Conservation (phyloP, 2,329 filamentous ascomycete species). For the Taxawa tesnikishii region DNA sequence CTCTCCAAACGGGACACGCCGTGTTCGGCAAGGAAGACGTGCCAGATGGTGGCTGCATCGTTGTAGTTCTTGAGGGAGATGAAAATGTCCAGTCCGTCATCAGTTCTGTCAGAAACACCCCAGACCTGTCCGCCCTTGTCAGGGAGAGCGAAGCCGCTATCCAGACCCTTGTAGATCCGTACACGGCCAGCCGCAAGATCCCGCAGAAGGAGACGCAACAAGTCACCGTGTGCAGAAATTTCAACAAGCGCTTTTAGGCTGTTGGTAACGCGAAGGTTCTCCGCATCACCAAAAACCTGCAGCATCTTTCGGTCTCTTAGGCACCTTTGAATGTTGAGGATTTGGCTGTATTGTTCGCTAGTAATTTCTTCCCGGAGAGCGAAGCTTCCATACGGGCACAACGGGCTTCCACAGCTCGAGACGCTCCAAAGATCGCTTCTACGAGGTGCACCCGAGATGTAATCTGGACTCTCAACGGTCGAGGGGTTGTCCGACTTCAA, state of each 20-base stretch:
- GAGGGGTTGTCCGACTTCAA: conserved; percentile 1
- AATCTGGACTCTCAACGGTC: conserved; percentile 3
- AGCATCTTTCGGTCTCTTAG: conserved; percentile 8
- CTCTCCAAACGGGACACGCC: conserved; percentile 6
- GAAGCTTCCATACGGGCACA: conserved; percentile 7
- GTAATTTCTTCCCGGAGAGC: conserved; percentile 7
- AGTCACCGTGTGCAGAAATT: conserved; percentile 3
- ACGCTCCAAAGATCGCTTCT: conserved; percentile 6
- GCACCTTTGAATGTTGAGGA: conserved; percentile 7
- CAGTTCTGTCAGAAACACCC: conserved; percentile 5
- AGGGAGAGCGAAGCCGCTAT: conserved; percentile 8
- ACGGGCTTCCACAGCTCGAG: conserved; percentile 6
- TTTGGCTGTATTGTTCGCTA: conserved; percentile 6
- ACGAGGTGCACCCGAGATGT: conserved; percentile 3
- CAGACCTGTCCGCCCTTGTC: conserved; percentile 9
- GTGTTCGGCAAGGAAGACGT: conserved; percentile 9
- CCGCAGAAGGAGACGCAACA: conserved; percentile 7
- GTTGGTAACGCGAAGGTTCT: conserved; percentile 5
- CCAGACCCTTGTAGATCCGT: conserved; percentile 8
- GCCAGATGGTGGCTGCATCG: conserved; percentile 9
- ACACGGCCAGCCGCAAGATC: conserved; percentile 5
- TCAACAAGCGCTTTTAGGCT: conserved; percentile 5
- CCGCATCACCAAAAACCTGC: conserved; percentile 7
- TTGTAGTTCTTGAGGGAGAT: conserved; percentile 8
- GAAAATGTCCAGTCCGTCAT: conserved; percentile 6